phyloP scores from a whole-genome alignment of 805 yeast genomes.

The Pachysolen tannophilus region DNA sequence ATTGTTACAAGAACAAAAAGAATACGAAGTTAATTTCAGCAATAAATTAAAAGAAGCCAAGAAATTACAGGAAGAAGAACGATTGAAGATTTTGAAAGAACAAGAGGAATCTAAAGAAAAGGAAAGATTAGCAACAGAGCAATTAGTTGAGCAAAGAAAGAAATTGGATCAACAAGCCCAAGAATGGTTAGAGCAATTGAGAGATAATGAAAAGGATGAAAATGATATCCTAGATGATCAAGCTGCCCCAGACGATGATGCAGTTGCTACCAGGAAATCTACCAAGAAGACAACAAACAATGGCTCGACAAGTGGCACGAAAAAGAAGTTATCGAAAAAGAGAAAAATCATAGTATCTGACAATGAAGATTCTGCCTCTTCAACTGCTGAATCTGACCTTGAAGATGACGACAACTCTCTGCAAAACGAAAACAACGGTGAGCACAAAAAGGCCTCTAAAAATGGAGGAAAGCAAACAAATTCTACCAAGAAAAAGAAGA shows the following conservation, averaged over 20 bases:
- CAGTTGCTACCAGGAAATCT: too few relatives aligned
- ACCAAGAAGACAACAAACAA: slow-evolving; percentile 21
- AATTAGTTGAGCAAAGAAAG: slow-evolving; percentile 43
- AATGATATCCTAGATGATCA: slow-evolving; percentile 24
- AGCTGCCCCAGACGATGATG: slow-evolving; percentile 25
- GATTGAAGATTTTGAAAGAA: slow-evolving; percentile 29
- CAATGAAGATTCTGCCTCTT: slow-evolving; percentile 38
- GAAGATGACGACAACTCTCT: slow-evolving; percentile 13
- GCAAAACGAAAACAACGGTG: too few relatives aligned
- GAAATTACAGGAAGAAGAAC: slow-evolving; percentile 52
- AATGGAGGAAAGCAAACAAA: too few relatives aligned
- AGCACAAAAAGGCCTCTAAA: too few relatives aligned
- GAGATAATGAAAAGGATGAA: slow-evolving; percentile 26
- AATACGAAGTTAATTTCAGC: slow-evolving; percentile 48
- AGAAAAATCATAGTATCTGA: slow-evolving; percentile 29
- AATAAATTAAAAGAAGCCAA: slow-evolving; percentile 68
- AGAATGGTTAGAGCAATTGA: slow-evolving; percentile 39
- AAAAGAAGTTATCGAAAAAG: slow-evolving; percentile 20
- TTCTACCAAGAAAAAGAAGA: too few relatives aligned
- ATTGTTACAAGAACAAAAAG: slow-evolving; percentile 63
- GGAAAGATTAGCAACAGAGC: slow-evolving; percentile 41
- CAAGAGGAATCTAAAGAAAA: slow-evolving; percentile 36
- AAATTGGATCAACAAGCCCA: slow-evolving; percentile 48
- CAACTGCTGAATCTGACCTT: slow-evolving; percentile 31
- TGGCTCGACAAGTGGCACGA: slow-evolving; percentile 20